Conservation (phyloP, 1,284 basidiomycete species). For the Trametes versicolor region DNA sequence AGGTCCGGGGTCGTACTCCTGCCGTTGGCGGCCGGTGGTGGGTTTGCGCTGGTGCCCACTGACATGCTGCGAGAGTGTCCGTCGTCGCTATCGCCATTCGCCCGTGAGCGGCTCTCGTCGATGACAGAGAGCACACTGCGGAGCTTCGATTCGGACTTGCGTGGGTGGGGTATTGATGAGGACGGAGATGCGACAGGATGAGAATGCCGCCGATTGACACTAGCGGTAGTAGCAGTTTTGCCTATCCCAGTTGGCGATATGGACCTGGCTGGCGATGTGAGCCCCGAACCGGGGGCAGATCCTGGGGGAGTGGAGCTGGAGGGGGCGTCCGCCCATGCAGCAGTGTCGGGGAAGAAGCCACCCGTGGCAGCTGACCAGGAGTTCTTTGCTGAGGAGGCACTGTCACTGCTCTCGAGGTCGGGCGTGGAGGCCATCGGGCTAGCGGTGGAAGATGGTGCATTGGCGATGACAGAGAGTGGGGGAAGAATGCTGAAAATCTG, state of each 20-base stretch:
- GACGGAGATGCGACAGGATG: slow-evolving; percentile 53
- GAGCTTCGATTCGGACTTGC: slow-evolving; percentile 74
- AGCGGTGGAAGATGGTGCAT: slow-evolving; percentile 53
- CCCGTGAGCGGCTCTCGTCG: slow-evolving; percentile 58
- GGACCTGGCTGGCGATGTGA: slow-evolving; percentile 51
- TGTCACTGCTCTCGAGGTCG: slow-evolving; percentile 48
- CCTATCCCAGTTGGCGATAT: slow-evolving; percentile 50
- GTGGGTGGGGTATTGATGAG: slow-evolving; percentile 47
- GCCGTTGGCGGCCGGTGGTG: slow-evolving; percentile 20
- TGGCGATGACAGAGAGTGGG: slow-evolving; percentile 80
- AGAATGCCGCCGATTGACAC: slow-evolving; percentile 57
- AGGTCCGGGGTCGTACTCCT: slow-evolving; percentile 40
- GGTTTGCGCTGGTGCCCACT: slow-evolving; percentile 10
- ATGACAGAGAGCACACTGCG: slow-evolving; percentile 72
- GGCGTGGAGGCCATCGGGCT: slow-evolving; percentile 53
- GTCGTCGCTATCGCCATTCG: slow-evolving; percentile 41
- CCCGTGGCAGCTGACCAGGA: slow-evolving; percentile 43
- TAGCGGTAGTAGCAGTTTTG: slow-evolving; percentile 53
- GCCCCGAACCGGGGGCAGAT: slow-evolving; percentile 38
- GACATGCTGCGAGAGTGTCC: slow-evolving; percentile 22
- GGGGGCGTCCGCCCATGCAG: slow-evolving; percentile 49
- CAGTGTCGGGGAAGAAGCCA: slow-evolving; percentile 44
- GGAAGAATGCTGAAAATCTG: slow-evolving; percentile 94
- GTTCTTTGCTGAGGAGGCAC: slow-evolving; percentile 39
- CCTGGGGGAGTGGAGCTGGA: slow-evolving; percentile 45